A percentile compares a stretch with the other conserved stretches of the same genome.
Conservation (phyloP, 2,329 filamentous ascomycete species). For the Chaetomiaceae sp. region DNA sequence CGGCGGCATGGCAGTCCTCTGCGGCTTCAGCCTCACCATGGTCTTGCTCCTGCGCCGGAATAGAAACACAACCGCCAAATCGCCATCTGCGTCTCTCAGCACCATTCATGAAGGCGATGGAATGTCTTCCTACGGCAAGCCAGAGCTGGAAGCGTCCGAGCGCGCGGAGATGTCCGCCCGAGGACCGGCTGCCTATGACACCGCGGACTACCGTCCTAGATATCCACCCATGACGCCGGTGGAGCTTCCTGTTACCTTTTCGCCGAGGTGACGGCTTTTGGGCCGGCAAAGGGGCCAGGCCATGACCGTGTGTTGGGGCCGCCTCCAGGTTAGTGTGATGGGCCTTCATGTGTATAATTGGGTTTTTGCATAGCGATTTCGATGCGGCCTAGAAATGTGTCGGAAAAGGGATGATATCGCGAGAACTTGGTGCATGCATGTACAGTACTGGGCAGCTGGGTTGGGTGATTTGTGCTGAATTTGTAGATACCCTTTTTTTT, state of each 20-base stretch:
- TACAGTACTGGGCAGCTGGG: too few relatives aligned
- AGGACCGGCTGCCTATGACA: conserved; percentile 4
- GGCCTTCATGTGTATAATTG: neutral
- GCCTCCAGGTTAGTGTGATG: neutral
- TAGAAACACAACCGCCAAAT: neutral
- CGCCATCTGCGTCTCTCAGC: neutral
- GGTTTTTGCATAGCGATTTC: neutral
- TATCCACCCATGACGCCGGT: conserved; percentile 4
- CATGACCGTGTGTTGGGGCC: neutral
- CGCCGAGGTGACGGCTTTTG: neutral
- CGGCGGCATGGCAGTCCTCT: conserved; percentile 34
- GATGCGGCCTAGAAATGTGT: neutral
- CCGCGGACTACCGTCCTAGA: neutral
- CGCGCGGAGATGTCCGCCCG: neutral
- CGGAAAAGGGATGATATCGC: neutral
- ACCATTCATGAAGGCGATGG: neutral
- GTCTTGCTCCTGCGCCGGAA: conserved; percentile 8
- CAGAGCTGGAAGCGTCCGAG: conserved; percentile 2
- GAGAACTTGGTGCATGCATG: neutral
- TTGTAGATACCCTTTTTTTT: neutral
- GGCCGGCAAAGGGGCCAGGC: neutral
- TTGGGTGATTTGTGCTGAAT: too few relatives aligned
- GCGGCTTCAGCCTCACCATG: conserved; percentile 22
- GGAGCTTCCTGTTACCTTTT: neutral
- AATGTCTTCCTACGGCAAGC: neutral